phyloP scores from a whole-genome alignment of 441 rosid species.

The Codiaeum variegatum region DNA sequence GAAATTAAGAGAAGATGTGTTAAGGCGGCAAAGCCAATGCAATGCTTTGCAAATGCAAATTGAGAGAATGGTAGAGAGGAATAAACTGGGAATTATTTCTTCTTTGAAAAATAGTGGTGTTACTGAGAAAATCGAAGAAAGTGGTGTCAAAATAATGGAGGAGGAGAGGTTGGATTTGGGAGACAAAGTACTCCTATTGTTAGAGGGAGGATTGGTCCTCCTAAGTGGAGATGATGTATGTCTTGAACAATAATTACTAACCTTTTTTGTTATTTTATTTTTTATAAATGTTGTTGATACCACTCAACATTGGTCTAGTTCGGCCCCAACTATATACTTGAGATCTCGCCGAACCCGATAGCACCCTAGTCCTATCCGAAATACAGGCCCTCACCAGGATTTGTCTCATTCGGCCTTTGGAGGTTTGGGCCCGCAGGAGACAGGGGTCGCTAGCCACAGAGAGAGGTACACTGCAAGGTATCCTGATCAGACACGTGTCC shows the following conservation, averaged over 20 bases:
- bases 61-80: conserved; percentile 59
- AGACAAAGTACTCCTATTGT: conserved; percentile 51
- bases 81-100: conserved; percentile 50
- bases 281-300: too few relatives aligned
- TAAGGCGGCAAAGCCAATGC: conserved; percentile 54
- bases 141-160: conserved; percentile 11
- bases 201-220: conserved; percentile 40
- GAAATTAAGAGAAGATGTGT: conserved; percentile 60
- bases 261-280: not conserved
- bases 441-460: too few relatives aligned
- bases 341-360: too few relatives aligned
- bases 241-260: conserved; percentile 30
- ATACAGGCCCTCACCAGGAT: too few relatives aligned
- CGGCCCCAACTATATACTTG: too few relatives aligned
- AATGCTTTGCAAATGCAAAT: conserved; percentile 50
- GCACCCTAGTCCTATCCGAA: too few relatives aligned
- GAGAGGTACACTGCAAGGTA: too few relatives aligned
- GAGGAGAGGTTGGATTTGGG: conserved; percentile 27
- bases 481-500: too few relatives aligned
- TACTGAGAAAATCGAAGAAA: conserved; percentile 37
- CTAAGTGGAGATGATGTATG: conserved; percentile 59
- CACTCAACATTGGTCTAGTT: too few relatives aligned
- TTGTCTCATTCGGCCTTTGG: too few relatives aligned
- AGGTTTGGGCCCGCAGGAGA: too few relatives aligned
- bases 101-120: conserved; percentile 32